Evolutionary conservation across 78 protist genomes (phyloP).

Genomic region (Dictyostelium intermedium): DNA sequence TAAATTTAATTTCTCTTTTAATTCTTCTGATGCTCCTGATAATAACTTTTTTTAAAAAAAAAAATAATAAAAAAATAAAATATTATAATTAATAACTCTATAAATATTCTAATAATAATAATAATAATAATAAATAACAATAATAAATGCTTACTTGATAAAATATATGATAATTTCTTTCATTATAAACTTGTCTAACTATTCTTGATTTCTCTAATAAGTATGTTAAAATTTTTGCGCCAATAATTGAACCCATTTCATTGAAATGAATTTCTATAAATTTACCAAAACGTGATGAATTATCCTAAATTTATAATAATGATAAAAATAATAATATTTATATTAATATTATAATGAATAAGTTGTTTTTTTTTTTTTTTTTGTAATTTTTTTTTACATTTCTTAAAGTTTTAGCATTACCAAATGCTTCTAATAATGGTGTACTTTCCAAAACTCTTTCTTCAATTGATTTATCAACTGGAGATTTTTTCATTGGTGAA

Average conservation of each 20-base stretch:
- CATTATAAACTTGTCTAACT: conserved; percentile 85
- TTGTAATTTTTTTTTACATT: conserved; percentile 71
- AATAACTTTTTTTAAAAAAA: conserved; percentile 5
- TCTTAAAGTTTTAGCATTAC: conserved; percentile 96
- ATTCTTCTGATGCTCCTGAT: conserved; percentile 50
- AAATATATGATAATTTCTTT: conserved; percentile 93
- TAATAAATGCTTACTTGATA: conserved; percentile 59
- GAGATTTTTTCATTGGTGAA: conserved; percentile 35
- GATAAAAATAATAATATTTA: not conserved
- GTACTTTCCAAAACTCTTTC: conserved; percentile 78
- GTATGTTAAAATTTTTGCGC: conserved; percentile 88
- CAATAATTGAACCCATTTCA: conserved; percentile 78
- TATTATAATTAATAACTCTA: not conserved
- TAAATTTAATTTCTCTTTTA: conserved; percentile 38
- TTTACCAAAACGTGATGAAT: conserved; percentile 91
- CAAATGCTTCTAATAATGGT: conserved; percentile 95
- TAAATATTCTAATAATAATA: not conserved
- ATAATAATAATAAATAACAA: not conserved
- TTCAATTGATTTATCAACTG: conserved; percentile 72
- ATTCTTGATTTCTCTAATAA: conserved; percentile 92
- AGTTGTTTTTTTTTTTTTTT: not conserved
- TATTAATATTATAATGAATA: not conserved
- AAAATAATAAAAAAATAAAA: not conserved
- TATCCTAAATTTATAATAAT: conserved; percentile 20
- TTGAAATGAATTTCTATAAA: conserved; percentile 87